Evolutionary conservation across 2,329 filamentous ascomycete species (phyloP).

Genomic region (Paracamarosporium sp.): DNA sequence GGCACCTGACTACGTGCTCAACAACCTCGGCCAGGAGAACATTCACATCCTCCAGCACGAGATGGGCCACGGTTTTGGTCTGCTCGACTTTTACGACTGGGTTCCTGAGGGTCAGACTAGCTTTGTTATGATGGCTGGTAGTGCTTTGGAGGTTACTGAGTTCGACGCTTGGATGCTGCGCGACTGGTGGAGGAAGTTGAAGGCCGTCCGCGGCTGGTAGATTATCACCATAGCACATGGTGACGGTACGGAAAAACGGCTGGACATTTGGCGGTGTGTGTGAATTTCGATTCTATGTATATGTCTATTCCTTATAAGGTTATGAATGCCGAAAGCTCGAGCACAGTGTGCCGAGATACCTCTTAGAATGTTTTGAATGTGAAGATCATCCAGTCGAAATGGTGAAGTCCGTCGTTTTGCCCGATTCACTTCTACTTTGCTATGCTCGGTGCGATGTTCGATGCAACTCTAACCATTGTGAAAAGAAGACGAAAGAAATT

Average conservation of each 20-base stretch:
- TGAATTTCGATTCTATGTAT: background rate
- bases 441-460: no score
- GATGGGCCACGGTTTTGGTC: slow-evolving; percentile 51
- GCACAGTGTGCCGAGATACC: background rate
- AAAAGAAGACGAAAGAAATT: no score
- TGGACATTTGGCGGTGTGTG: background rate
- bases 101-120: slow-evolving; percentile 49
- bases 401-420: no score
- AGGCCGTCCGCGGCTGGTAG: slow-evolving; percentile 24
- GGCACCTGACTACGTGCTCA: slow-evolving; percentile 53
- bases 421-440: no score
- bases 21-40: slow-evolving; percentile 44
- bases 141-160: slow-evolving; percentile 51
- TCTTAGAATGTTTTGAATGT: background rate
- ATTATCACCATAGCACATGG: background rate
- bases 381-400: no score
- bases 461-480: no score
- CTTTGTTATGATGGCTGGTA: slow-evolving; percentile 57
- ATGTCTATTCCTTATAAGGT: background rate
- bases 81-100: slow-evolving; percentile 54
- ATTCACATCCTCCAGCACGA: slow-evolving; percentile 57
- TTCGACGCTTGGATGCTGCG: slow-evolving; percentile 59
- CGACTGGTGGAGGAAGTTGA: slow-evolving; percentile 53
- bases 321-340: background rate
- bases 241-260: background rate